Conservation (phyloP, 805 yeast species). For the Saturnispora sekii region DNA sequence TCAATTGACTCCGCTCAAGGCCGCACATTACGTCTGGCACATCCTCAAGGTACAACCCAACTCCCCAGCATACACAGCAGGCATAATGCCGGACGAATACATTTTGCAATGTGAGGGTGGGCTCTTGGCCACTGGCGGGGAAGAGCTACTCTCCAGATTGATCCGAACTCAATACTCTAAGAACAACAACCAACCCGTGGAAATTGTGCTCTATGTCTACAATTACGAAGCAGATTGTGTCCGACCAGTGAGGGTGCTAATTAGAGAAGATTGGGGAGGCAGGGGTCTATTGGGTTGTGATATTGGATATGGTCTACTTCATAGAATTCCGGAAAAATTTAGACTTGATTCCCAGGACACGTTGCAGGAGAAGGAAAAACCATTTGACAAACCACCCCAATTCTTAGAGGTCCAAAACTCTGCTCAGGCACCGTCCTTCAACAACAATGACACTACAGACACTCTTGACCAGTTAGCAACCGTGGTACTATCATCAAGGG, state of each 20-base stretch:
- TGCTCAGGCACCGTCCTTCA: conserved; percentile 1
- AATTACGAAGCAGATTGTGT: conserved; percentile 80
- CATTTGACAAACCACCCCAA: conserved; percentile 5
- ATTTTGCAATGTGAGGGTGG: conserved; percentile 69
- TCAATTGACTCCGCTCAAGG: conserved; percentile 66
- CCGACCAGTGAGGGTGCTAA: conserved; percentile 61
- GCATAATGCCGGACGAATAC: conserved; percentile 79
- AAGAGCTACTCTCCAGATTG: conserved; percentile 61
- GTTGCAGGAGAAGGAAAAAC: background rate
- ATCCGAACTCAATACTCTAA: conserved; percentile 42
- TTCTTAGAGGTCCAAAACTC: background rate
- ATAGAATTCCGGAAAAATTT: conserved; percentile 54
- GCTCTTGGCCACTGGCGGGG: conserved; percentile 78
- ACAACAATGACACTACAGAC: background rate
- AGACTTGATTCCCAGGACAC: conserved; percentile 18
- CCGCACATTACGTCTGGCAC: conserved; percentile 83
- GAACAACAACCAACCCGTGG: conserved; percentile 4
- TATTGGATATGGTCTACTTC: conserved; percentile 87
- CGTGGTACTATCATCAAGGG: background rate
- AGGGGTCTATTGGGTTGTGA: conserved; percentile 85
- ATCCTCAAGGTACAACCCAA: conserved; percentile 61
- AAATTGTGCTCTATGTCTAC: conserved; percentile 58
- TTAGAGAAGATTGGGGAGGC: conserved; percentile 76
- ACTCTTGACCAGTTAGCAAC: background rate
- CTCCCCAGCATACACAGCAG: conserved; percentile 78